Evolutionary conservation across 2,329 filamentous ascomycete species (phyloP).

Genomic region (Aspergillus nomiae): DNA sequence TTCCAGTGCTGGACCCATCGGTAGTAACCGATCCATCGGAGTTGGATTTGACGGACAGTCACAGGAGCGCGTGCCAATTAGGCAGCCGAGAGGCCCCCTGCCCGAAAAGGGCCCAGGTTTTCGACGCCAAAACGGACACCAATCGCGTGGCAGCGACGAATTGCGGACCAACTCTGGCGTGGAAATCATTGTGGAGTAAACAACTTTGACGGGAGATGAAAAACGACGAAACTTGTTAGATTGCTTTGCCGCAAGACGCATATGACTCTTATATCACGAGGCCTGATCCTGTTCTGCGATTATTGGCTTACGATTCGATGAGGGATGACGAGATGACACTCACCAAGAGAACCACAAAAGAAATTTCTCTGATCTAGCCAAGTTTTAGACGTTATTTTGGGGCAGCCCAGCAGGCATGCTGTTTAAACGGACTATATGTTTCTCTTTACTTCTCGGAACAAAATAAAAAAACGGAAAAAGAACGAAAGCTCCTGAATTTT

Average conservation of each 20-base stretch:
- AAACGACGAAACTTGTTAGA: slow-evolving; percentile 37
- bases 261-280: slow-evolving; percentile 46
- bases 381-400: slow-evolving; percentile 46
- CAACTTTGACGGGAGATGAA: slow-evolving; percentile 33
- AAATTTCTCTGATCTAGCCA: slow-evolving; percentile 43
- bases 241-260: slow-evolving; percentile 44
- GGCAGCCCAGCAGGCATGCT: slow-evolving; percentile 40
- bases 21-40: slow-evolving; percentile 65
- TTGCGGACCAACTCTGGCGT: slow-evolving; percentile 61
- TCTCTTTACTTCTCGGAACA: slow-evolving; percentile 31
- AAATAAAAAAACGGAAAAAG: slow-evolving; percentile 30
- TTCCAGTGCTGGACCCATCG: slow-evolving; percentile 58
- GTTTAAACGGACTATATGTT: slow-evolving; percentile 33
- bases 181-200: slow-evolving; percentile 66
- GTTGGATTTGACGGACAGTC: slow-evolving; percentile 59
- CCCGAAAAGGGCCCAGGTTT: slow-evolving; percentile 62
- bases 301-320: slow-evolving; percentile 51
- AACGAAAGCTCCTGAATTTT: slow-evolving; percentile 27
- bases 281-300: slow-evolving; percentile 39
- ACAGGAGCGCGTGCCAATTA: slow-evolving; percentile 58
- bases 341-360: slow-evolving; percentile 41
- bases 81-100: slow-evolving; percentile 64
- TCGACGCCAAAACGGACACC: slow-evolving; percentile 64
- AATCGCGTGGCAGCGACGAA: slow-evolving; percentile 64
- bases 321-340: slow-evolving; percentile 51